These are phyloP conservation scores for Melastoma malabathricum DNA, from an alignment of 345 rosid genomes.

Conservation along the genomic window DNA sequence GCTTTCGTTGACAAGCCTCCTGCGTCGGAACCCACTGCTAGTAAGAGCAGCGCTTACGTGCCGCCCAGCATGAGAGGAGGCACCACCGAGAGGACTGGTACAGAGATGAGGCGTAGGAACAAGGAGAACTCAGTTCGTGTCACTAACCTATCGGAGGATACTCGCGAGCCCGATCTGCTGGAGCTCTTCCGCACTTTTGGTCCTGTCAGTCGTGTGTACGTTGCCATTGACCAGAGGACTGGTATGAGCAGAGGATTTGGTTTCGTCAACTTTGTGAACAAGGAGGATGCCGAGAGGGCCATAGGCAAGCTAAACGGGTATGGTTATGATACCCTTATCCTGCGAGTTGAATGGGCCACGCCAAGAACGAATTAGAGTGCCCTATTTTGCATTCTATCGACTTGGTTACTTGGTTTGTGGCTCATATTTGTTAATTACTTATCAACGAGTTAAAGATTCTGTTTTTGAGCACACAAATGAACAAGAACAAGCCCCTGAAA, in stretches of 20 bases:
- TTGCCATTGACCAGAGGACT: constrained; percentile 81
- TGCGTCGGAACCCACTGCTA: constrained; percentile 26
- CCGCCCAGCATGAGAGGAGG: constrained; percentile 74
- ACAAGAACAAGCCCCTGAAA: no score
- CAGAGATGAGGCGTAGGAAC: constrained; percentile 85
- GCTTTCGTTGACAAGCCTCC: constrained; percentile 49
- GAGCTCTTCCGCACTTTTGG: constrained; percentile 86
- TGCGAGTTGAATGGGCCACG: constrained; percentile 86
- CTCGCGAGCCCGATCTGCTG: constrained; percentile 65
- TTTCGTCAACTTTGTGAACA: constrained; percentile 71
- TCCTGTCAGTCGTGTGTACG: constrained; percentile 64
- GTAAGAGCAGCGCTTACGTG: constrained; percentile 45
- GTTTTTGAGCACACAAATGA: no score
- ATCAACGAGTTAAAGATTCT: no score
- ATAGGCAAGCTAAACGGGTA: constrained; percentile 82
- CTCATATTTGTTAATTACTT: no score
- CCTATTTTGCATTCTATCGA: neutral
- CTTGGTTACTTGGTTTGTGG: no score
- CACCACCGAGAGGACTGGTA: constrained; percentile 57
- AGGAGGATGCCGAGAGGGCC: constrained; percentile 81
- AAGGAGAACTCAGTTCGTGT: constrained; percentile 88
- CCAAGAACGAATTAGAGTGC: constrained; percentile 55
- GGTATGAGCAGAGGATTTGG: constrained; percentile 89
- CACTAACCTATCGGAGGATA: constrained; percentile 78
- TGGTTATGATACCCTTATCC: constrained; percentile 90